These are phyloP conservation scores for Candida sp. DNA, from an alignment of 1,139 yeast genomes.

Conservation along the genomic window DNA sequence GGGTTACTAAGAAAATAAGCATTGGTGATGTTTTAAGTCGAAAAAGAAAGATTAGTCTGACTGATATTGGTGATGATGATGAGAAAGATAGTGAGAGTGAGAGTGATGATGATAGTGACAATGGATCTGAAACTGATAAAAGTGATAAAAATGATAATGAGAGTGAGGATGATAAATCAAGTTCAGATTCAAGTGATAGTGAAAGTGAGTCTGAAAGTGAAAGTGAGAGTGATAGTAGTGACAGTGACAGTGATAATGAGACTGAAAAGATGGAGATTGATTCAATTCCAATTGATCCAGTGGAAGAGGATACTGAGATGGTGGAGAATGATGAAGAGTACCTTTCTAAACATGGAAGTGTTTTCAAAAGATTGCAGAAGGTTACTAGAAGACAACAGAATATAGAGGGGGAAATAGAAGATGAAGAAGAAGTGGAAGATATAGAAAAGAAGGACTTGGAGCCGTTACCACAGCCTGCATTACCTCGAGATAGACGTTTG, in stretches of 20 bases:
- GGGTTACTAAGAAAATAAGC: constrained; percentile 10
- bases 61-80: constrained; percentile 9
- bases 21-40: constrained; percentile 2
- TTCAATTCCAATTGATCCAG: constrained; percentile 4
- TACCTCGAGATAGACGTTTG: constrained; percentile 49
- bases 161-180: constrained; percentile 10
- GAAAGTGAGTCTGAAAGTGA: constrained; percentile 12
- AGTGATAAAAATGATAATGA: constrained; percentile 9
- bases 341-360: constrained; percentile 25
- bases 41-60: constrained; percentile 8
- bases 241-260: constrained; percentile 10
- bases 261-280: too few relatives aligned
- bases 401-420: constrained; percentile 5
- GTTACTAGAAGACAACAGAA: constrained; percentile 8
- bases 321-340: constrained; percentile 15
- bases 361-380: constrained; percentile 27
- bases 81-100: constrained; percentile 9
- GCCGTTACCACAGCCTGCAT: constrained; percentile 82
- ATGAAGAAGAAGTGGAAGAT: constrained; percentile 17
- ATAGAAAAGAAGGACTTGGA: constrained; percentile 50
- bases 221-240: constrained; percentile 11
- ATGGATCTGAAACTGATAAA: constrained; percentile 9
- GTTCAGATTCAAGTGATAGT: constrained; percentile 10
- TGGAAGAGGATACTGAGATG: constrained; percentile 8
- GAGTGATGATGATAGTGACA: constrained; percentile 6